phyloP scores from a whole-genome alignment of 108 stramenopile genomes.

The Mayamaea pseudoterrestris region DNA sequence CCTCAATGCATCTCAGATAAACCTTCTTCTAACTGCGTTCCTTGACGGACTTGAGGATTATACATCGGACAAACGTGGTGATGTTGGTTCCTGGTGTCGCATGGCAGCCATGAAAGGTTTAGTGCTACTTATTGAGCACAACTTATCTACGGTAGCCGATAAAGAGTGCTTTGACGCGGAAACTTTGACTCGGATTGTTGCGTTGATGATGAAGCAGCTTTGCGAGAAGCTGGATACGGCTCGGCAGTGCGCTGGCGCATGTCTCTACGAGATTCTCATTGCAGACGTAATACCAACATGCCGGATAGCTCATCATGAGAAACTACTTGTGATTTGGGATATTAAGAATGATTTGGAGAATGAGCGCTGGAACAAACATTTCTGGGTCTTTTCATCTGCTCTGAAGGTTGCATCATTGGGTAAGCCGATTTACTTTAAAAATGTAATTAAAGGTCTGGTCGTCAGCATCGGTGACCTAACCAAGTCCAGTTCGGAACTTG shows the following conservation, averaged over 20 bases:
- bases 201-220: conserved; percentile 74
- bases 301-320: conserved; percentile 14
- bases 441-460: conserved; percentile 75
- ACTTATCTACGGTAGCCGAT: background rate
- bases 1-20: conserved; percentile 26
- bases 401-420: too few relatives aligned
- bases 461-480: conserved; percentile 91
- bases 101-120: conserved; percentile 84
- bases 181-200: conserved; percentile 29
- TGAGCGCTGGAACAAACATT: too few relatives aligned
- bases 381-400: too few relatives aligned
- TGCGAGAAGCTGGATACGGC: conserved; percentile 89
- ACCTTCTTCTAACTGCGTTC: conserved; percentile 53
- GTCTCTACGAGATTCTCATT: too few relatives aligned
- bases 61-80: conserved; percentile 91
- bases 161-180: conserved; percentile 15
- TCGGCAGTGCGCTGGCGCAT: conserved; percentile 65
- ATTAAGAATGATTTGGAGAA: too few relatives aligned
- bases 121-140: conserved; percentile 19
- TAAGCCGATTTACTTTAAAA: conserved; percentile 56
- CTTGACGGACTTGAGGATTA: conserved; percentile 81
- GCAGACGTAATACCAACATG: conserved; percentile 39
- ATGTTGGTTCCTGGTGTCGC: conserved; percentile 96
- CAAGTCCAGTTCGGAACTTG: conserved; percentile 77
- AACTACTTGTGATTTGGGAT: too few relatives aligned